These are phyloP conservation scores for Acer negundo DNA, from an alignment of 345 rosid species.

Conservation along the genomic window DNA sequence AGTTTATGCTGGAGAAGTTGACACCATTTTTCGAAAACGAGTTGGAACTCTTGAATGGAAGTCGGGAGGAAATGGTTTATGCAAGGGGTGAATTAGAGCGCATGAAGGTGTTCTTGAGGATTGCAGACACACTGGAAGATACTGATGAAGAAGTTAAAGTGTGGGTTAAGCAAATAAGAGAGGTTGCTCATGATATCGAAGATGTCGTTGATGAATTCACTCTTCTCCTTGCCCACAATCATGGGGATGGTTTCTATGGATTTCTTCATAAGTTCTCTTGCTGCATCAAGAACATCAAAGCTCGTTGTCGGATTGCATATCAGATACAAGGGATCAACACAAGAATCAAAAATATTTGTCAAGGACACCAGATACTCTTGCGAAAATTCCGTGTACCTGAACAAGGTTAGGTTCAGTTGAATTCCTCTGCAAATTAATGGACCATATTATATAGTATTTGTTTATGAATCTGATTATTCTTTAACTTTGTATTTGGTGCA, in stretches of 20 bases:
- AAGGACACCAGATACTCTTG: conserved; percentile 25
- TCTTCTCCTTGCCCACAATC: conserved; percentile 24
- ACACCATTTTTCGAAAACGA: conserved; percentile 24
- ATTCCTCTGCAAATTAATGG: no score
- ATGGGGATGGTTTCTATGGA: conserved; percentile 17
- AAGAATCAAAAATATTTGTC: conserved; percentile 13
- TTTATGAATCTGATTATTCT: no score
- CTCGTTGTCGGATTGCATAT: conserved; percentile 19
- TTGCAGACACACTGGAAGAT: conserved; percentile 30
- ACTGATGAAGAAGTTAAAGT: conserved; percentile 22
- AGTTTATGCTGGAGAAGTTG: conserved; percentile 29
- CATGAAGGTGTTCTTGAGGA: conserved; percentile 31
- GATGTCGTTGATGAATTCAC: conserved; percentile 40
- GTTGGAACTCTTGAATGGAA: conserved; percentile 17
- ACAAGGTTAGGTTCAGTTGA: background rate
- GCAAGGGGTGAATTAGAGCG: conserved; percentile 29
- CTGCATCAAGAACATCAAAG: conserved; percentile 28
- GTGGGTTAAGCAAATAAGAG: conserved; percentile 40
- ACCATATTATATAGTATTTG: no score
- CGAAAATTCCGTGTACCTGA: conserved; percentile 17
- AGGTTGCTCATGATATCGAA: conserved; percentile 34
- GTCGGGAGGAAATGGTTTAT: conserved; percentile 21
- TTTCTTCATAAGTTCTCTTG: conserved; percentile 16
- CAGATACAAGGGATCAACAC: conserved; percentile 27
- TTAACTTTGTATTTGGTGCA: background rate